phyloP scores from a whole-genome alignment of 805 yeast genomes.

The Pichia manshurica region DNA sequence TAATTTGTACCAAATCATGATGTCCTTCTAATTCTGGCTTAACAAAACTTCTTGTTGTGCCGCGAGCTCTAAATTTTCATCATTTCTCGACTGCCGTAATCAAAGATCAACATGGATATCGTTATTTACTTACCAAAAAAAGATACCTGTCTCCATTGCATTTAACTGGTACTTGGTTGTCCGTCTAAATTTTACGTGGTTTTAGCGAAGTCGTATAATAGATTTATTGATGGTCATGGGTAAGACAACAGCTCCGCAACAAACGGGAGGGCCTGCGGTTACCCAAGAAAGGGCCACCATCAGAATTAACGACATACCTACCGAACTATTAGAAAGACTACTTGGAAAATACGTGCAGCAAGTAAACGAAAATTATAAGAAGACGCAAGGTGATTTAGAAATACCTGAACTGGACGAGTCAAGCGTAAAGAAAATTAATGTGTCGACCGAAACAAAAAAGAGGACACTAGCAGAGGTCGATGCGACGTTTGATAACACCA shows the following conservation, averaged over 20 bases:
- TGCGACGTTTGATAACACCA: not conserved
- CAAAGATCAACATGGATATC: no score
- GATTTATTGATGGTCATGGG: not conserved
- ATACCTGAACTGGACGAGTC: not conserved
- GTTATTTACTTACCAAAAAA: no score
- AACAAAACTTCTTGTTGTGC: no score
- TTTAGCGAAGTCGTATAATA: no score
- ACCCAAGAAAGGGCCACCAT: slow-evolving; percentile 3
- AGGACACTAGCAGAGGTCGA: not conserved
- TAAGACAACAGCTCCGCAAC: not conserved
- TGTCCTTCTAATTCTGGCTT: not conserved
- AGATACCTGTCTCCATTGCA: no score
- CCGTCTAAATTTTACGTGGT: no score
- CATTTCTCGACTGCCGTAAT: no score
- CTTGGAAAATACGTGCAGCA: slow-evolving; percentile 4
- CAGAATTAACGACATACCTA: slow-evolving; percentile 7
- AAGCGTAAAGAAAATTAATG: not conserved
- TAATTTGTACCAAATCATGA: not conserved
- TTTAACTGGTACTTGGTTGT: no score
- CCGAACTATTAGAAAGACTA: slow-evolving; percentile 4
- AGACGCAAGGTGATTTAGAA: slow-evolving; percentile 8
- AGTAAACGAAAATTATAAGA: slow-evolving; percentile 2
- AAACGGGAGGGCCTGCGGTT: not conserved
- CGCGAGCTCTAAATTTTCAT: no score
- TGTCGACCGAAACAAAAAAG: not conserved